These are phyloP conservation scores for Hydnomerulius pinastri DNA, from an alignment of 768 basidiomycete species.

Conservation along the genomic window DNA sequence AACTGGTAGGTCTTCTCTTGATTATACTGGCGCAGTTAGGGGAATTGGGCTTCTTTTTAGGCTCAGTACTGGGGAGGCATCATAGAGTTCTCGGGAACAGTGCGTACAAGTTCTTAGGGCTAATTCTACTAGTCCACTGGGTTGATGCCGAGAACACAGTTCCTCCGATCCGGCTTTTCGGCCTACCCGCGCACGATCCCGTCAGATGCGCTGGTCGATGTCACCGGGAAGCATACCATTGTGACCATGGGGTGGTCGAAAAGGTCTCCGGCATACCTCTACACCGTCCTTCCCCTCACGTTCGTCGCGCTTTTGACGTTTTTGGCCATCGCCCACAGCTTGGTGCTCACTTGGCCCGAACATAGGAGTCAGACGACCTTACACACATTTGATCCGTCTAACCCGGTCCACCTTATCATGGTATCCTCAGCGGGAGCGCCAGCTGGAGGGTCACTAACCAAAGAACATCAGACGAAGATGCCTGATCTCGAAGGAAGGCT, in stretches of 20 bases:
- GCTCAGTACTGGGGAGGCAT: conserved; percentile 4
- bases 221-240: neutral
- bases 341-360: no score
- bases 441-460: no score
- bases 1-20: neutral
- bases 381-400: no score
- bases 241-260: conserved; percentile 3
- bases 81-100: no score
- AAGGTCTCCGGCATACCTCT: neutral
- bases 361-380: no score
- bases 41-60: neutral
- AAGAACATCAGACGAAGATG: no score
- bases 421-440: no score
- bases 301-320: neutral
- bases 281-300: conserved; percentile 4
- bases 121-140: no score
- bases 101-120: no score
- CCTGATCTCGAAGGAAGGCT: no score
- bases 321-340: neutral
- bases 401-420: no score
- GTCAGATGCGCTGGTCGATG: neutral
- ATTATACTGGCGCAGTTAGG: no score
- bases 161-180: conserved; percentile 3
- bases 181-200: neutral
- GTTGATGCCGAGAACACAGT: neutral